Evolutionary conservation across 1,284 basidiomycete genomes (phyloP), one percentile per base, ranked within the genome.

Genomic region (Mycosarcoma mackinlayi): DNA sequence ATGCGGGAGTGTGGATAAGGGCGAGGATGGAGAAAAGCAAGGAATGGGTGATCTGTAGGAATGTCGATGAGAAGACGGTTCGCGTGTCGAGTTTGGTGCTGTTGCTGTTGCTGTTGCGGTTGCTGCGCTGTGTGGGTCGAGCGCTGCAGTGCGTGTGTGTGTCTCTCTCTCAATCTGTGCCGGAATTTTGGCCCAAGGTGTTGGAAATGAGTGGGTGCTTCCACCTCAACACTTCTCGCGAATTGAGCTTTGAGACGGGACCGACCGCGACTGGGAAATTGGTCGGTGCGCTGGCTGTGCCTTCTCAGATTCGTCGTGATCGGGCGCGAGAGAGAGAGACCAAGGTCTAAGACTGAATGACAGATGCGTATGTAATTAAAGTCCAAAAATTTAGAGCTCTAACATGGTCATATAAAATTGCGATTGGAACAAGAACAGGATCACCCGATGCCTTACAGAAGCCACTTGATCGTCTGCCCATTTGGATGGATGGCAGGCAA

Each of bases 191-290:
- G 30, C n/a, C 13, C 16, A 7, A n/a, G n/a, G 33, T 35, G 33
- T 35, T 35, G 33, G 33, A 35, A 35, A 35, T 35, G 13, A 16
- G n/a, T 11, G n/a, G 19, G 48, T 57, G 48, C 65, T 69, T 69
- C 65, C 65, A 69, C 55, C 65, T 62, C 65, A 51, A 58, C 65
- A 59, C 46, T n/a, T 21, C 45, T 37, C 49, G 49, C 49, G 39
- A 42, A 18, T 33, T 21, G 35, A 14, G 10, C 37, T 18, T 8
- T 16, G 42, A 55, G 56, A 50, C 63, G 58, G 52, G 54, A 37
- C 21, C 44, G 50, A 41, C 27, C 34, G 23, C 23, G 27, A 24
- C 38, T 8, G 16, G 2, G 21, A 31, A 38, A 48, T 57, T 69
- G 65, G 65, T 69, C 55, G 55, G 65, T 69, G 65, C 65, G 65